Conservation (phyloP, 768 basidiomycete species). For the Floccularia luteovirens region DNA sequence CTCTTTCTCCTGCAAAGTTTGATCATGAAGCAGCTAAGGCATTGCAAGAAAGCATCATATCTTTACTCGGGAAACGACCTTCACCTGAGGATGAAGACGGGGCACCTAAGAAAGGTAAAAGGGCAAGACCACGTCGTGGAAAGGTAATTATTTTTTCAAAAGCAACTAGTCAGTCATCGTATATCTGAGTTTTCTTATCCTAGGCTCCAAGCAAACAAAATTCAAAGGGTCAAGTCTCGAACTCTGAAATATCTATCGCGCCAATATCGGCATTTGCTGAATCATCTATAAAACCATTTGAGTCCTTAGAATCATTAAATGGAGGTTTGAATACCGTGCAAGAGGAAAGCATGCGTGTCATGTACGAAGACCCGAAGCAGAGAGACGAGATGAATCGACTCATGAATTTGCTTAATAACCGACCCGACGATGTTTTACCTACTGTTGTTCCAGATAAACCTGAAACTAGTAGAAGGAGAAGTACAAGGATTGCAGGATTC, state of each 20-base stretch:
- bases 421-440: slow-evolving; percentile 10
- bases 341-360: slow-evolving; percentile 48
- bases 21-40: slow-evolving; percentile 45
- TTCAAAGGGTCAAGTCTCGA: too few species aligned
- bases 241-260: slow-evolving; percentile 10
- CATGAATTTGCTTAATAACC: slow-evolving; percentile 42
- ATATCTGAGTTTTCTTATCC: too few species aligned
- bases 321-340: slow-evolving; percentile 7
- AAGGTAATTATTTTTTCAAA: slow-evolving; percentile 14
- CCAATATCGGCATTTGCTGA: slow-evolving; percentile 11
- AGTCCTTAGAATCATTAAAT: slow-evolving; percentile 19
- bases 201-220: too few species aligned
- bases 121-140: slow-evolving; percentile 26
- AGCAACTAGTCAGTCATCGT: too few species aligned
- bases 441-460: neutral
- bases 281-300: slow-evolving; percentile 16
- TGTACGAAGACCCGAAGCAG: slow-evolving; percentile 65
- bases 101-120: slow-evolving; percentile 21
- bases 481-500: slow-evolving; percentile 17
- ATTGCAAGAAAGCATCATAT: slow-evolving; percentile 61
- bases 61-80: slow-evolving; percentile 62
- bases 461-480: slow-evolving; percentile 10
- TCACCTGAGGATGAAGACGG: slow-evolving; percentile 31
- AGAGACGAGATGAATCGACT: slow-evolving; percentile 48
- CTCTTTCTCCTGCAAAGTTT: slow-evolving; percentile 34